These are phyloP conservation scores for Chamaecyparis obtusa DNA, from an alignment of 75 land plant species.

Conservation along the genomic window DNA sequence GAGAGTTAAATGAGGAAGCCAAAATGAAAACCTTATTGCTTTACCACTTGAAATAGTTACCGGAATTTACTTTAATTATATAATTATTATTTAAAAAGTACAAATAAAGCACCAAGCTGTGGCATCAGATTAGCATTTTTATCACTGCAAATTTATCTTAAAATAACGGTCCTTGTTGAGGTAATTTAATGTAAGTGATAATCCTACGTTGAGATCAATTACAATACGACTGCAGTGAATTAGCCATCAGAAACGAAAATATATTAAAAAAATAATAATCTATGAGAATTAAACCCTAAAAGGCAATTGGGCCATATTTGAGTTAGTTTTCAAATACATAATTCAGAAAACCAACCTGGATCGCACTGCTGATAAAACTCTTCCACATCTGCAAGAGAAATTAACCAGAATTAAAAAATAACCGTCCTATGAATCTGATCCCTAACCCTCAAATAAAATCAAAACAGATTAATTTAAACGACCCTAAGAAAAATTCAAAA, in stretches of 20 bases:
- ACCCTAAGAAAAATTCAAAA: neutral
- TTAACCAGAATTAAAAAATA: neutral
- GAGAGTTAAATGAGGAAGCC: neutral
- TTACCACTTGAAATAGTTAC: neutral
- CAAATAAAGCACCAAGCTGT: neutral
- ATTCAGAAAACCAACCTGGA: slow-evolving; percentile 47
- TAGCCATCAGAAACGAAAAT: neutral
- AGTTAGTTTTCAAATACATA: neutral
- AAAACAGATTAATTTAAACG: neutral
- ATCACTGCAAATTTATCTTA: too few relatives aligned
- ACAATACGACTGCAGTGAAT: neutral
- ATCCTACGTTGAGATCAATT: neutral
- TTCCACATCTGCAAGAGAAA: slow-evolving; percentile 66
- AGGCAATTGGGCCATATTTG: neutral
- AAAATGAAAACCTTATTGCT: neutral
- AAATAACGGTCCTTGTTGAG: too few relatives aligned
- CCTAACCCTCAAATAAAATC: neutral
- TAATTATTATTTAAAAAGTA: neutral
- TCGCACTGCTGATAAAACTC: slow-evolving; percentile 79
- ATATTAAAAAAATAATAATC: neutral
- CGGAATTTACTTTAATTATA: neutral
- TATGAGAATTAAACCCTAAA: neutral
- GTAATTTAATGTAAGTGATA: too few relatives aligned
- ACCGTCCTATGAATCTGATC: neutral
- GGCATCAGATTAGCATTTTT: neutral